Percentiles rank a stretch among this genome's conserved stretches.
Evolutionary conservation across 2,329 filamentous ascomycete species (phyloP).

Genomic region (Kalmusia sp.): DNA sequence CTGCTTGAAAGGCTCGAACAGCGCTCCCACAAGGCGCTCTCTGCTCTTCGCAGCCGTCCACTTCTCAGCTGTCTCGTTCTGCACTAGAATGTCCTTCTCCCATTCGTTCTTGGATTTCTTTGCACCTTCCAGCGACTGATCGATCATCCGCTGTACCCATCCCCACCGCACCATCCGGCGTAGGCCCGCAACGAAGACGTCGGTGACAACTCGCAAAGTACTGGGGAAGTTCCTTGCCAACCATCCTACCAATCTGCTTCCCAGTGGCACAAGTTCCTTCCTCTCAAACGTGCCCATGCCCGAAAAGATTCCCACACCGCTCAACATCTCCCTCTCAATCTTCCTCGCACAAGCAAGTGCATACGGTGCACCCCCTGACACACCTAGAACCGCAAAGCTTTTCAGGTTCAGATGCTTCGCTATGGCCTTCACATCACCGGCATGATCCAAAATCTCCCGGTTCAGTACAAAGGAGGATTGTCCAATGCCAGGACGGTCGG

Average conservation of each 20-base stretch:
- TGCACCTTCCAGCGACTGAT: not conserved
- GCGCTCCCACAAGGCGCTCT: not conserved
- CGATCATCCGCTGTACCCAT: not conserved
- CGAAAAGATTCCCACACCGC: slow-evolving; percentile 3
- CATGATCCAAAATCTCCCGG: not conserved
- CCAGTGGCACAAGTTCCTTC: not conserved
- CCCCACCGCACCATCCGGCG: not conserved
- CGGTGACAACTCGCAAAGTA: not conserved
- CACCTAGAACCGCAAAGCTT: not conserved
- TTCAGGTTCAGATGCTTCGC: not conserved
- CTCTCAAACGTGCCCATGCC: slow-evolving; percentile 9
- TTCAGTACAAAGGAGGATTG: not conserved
- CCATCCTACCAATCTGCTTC: not conserved
- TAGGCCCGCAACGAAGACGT: not conserved
- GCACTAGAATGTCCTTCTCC: not conserved
- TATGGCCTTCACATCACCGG: not conserved
- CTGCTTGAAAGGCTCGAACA: slow-evolving; percentile 2
- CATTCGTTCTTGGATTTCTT: slow-evolving; percentile 3
- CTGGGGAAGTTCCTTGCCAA: not conserved
- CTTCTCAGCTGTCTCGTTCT: not conserved
- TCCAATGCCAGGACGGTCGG: slow-evolving; percentile 6
- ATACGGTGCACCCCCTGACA: not conserved
- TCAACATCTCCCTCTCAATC: not conserved
- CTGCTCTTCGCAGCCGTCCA: not conserved
- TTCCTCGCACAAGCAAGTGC: not conserved